Evolutionary conservation across 768 basidiomycete species (phyloP), one percentile per base, ranked within the genome.

Genomic region (Coprinopsis marcescibilis): DNA sequence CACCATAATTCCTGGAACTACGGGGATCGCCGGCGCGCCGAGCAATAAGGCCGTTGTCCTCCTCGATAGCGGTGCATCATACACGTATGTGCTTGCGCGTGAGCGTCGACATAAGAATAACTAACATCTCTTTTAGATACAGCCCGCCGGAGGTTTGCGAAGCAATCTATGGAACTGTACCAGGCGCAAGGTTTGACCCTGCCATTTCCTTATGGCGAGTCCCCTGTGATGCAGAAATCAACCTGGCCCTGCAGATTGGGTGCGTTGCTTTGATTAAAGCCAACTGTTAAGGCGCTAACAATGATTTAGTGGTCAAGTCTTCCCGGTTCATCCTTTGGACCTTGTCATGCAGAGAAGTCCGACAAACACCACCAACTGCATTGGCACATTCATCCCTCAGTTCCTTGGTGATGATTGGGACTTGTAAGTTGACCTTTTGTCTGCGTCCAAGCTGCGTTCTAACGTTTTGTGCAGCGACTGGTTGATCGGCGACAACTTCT

Each of bases 31-130:
- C 3, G 70, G 67, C 24, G 88, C 76, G 1, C 85, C 88, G 4
- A 66, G 69, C 25, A 80, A 82, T 54, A 81, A 81, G 55, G 87
- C 85, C 4, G 86, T 91, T 38, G 76, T 78, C 19, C 67, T 88
- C 25, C 72, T 92, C 45, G 89, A 92, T 60, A 89, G 78, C 49
- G 89, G 89, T 4, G 83, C 89, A 3, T 88, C 89, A 2, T 89
- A 80, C 61, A 81, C 85, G 83, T 87, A 59, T 49, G 85, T 58
- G 26, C 3, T 41, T 8, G 25, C 14, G 33, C 44, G 12, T 23
- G n/a, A 12, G 24, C 34, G 24, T 12, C 33, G 24, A 29, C 35
- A 14, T n/a, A n/a, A n/a, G n/a, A n/a, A n/a, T n/a, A n/a, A n/a
- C n/a, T n/a, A n/a, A n/a, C 17, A 27, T 33, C 48, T 38, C 29